Evolutionary conservation across 257 asterid species (phyloP), one percentile per base, ranked within the genome.

Genomic region (Coffea canephora): DNA sequence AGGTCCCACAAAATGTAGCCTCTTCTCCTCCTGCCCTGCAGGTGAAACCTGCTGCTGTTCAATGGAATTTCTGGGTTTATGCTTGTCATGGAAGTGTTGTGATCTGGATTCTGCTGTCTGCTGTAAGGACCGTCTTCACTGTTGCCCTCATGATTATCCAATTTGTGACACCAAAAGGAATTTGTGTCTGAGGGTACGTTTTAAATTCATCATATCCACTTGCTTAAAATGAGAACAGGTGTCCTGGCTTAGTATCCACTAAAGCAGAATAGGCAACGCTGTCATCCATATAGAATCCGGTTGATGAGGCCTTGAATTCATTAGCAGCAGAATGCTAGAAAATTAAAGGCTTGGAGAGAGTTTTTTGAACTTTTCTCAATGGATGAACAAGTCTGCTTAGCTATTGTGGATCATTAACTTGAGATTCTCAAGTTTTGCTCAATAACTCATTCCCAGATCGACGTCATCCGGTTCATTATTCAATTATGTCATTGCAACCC

Each of bases 31-130:
- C 74, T 96, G 99, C 77, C 65, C 88, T 6, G 85, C 78, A 13
- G 93, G 92, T n/a, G 96, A 94, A 82, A 94, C 98, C 3, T 96
- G 99, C 69, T 96, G 99, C 76, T 96, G 99, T 71, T 78, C 90
- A 1, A 69, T 87, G 85, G 48, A 79, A 27, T 45, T 94, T 83
- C 81, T 96, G 13, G 97, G 99, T 74, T 2, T 92, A 41, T 96
- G 99, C 88, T 74, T 92, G 57, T 88, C 85, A 4, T 96, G 97
- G 97, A 90, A 83, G 80, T 96, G 99, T 43, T 96, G 98, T 74
- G 92, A 52, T 19, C 89, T 90, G 43, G 90, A 85, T 31, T 90
- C 96, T 8, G 98, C 94, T 0, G 94, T 91, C 14, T 94, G 99
- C 75, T 94, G 99, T 79, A 70, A 88, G 71, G 99, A 94, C 74